Evolutionary conservation across 176 grass and related monocot species (phyloP), one percentile per base, ranked within the genome.

Genomic region (Ensete glaucum): DNA sequence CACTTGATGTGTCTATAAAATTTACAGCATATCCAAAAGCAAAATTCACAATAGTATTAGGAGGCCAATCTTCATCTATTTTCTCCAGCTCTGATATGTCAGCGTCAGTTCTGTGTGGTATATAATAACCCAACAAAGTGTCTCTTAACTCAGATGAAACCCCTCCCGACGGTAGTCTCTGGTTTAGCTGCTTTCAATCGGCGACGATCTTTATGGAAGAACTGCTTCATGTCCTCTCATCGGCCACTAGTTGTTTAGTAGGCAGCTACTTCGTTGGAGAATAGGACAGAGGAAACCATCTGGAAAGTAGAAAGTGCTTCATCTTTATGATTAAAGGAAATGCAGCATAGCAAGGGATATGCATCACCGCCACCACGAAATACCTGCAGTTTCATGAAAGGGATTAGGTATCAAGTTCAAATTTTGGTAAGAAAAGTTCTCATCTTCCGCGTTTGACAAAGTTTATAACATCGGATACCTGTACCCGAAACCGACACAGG

Each of bases 261-360:
- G 34, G 0, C 15, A 19, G 67, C 48, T 70, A 50, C 67, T 51
- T 70, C 43, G 9, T 70, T 11, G 43, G n/a, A 20, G 43, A 50
- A 51, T 70, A 84, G 48, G 78, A 83, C 25, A 78, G 56, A 71
- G 85, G 86, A 77, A 93, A 89, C 78, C 87, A 97, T 2, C 79
- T 85, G 79, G 82, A 79, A n/a, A 93, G 75, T 23, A 90, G 48
- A 59, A 50, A 73, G 49, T 82, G 82, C 72, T 93, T 97, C 48
- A 90, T 75, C 76, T 79, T 92, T 64, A 90, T 72, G 21, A 93
- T 74, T 22, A 97, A 79, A 64, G 62, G 29, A 49, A 93, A 91
- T 1, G 90, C 57, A 19, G 84, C 94, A 25, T 91, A 93, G 27
- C 94, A 97, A n/a, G 94, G 94, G 19, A 93, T 74, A 63, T 97